Base-by-base conservation (phyloP, 345 rosid genomes). In the Dipteronia sinensis region DNA sequence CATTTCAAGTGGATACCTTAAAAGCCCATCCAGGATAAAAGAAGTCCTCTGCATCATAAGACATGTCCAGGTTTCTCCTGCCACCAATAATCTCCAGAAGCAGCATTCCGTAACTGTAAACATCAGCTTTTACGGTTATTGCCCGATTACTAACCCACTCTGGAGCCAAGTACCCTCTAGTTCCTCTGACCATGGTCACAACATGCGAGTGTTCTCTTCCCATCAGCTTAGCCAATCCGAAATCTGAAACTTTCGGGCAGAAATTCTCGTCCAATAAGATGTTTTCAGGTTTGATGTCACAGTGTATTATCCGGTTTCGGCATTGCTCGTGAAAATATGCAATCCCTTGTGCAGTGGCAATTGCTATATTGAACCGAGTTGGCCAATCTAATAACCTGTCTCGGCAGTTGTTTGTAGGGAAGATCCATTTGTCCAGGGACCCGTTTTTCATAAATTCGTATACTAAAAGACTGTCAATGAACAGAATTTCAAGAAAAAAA, bases 11-110 rank as follows among this genome's bases (percentile, higher is more conserved):
- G 1, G 1, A 53, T 59, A 93, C 97, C 93, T 95, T 95, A 23
- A 79, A 93, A 19, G 98, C 97, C 95, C 92, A 89, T 63, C 98
- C 95, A 8, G 98, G 98, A 71, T 86, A 93, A 76, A 89, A 95
- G 90, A 95, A 95, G 51, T 86, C 86, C 3, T 90, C 92, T 46
- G 84, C 87, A 2, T 86, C 70, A 13, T 38, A 86, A 2, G 94
- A 87, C 86, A 89, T 84, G 81, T 92, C 98, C 6, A 92, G 89
- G 79, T 90, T 94, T 82, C 92, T 89, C 66, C 95, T 78, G 55
- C 97, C 94, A 42, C 97, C 92, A 11, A 94, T 74, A 42, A 94
- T 87, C 84, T 90, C 95, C 81, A 94, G 74, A 47, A 94, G 89
- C 20, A 94, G 94, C 91, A 92, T 89, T 17, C 97, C 95, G 19